Evolutionary conservation across 805 yeast species (phyloP).

Genomic region (Nakazawaea wickerhamii): DNA sequence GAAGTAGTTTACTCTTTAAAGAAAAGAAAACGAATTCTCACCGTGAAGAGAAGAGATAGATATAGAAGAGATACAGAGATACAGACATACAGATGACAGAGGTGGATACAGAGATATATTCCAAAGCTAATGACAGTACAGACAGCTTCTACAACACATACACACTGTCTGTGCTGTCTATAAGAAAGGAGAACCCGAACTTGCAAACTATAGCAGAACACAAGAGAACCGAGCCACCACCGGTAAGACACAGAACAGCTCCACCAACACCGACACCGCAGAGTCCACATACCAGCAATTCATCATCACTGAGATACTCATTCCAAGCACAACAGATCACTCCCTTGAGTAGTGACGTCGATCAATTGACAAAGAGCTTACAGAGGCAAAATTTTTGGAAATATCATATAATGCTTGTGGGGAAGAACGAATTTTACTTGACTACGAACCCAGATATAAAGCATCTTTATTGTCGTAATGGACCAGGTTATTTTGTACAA

Average conservation of each 20-base stretch:
- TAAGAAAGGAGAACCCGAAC: conserved; percentile 20
- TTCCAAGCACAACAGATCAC: background rate
- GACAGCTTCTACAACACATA: conserved; percentile 2
- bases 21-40: too few relatives aligned
- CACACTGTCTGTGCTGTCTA: background rate
- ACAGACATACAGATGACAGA: too few relatives aligned
- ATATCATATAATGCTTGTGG: conserved; percentile 54
- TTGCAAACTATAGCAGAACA: conserved; percentile 17
- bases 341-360: conserved; percentile 2
- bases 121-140: conserved; percentile 6
- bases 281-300: background rate
- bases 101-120: background rate
- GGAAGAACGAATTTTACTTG: conserved; percentile 46
- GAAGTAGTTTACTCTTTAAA: too few relatives aligned
- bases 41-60: background rate
- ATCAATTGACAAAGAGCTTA: conserved; percentile 11
- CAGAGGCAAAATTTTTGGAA: conserved; percentile 43
- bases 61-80: background rate
- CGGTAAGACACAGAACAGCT: background rate
- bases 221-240: background rate
- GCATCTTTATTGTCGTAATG: conserved; percentile 54
- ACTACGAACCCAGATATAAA: conserved; percentile 63
- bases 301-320: background rate
- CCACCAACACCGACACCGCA: background rate
- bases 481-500: conserved; percentile 54